Evolutionary conservation across 2,329 filamentous ascomycete genomes (phyloP), one percentile per base, ranked within the genome.

Genomic region (Bipolaris sorokiniana): DNA sequence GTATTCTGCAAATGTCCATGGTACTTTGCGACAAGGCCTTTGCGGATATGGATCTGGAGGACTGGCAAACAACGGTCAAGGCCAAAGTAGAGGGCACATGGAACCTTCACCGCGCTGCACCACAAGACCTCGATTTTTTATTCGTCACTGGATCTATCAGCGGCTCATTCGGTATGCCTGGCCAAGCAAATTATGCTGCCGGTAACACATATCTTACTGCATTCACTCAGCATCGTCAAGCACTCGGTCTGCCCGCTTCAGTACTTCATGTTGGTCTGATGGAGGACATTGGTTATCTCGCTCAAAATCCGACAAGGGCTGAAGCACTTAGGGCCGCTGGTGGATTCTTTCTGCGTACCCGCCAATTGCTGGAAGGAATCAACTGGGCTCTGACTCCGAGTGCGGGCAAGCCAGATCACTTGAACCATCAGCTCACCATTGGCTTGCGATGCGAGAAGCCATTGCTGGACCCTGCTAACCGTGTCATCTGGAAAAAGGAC

Each of bases 261-360:
- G 36, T 51, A 0, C 42, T 88, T 1, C 80, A 87, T 62, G 72
- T 88, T 13, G 84, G 83, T 0, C 78, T 79, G 2, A 78, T 88
- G 13, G 69, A 72, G 3, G 79, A 58, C 13, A 40, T 65, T 2
- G 80, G 81, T 0, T 76, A 72, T 51, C 63, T 81, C 2, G 15
- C 28, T 10, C 16, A 60, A 7, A 56, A 40, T 15, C 34, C 31
- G 13, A 33, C 31, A 13, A 33, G 31, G 31, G 31, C 31, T 10
- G 31, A 33, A 33, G 31, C 31, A 13, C 31, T 33, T 6, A 33
- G 31, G 13, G 31, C 31, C 13, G 31, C 31, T 33, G 31, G 31
- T 10, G 31, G 31, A 13, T 33, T 33, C 31, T 33, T 33, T 13
- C 13, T 36, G 15, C 34, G 34, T 36, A 36, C 34, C 5, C 34